Conservation (phyloP, 2,329 filamentous ascomycete species). For the Curvularia sp. region DNA sequence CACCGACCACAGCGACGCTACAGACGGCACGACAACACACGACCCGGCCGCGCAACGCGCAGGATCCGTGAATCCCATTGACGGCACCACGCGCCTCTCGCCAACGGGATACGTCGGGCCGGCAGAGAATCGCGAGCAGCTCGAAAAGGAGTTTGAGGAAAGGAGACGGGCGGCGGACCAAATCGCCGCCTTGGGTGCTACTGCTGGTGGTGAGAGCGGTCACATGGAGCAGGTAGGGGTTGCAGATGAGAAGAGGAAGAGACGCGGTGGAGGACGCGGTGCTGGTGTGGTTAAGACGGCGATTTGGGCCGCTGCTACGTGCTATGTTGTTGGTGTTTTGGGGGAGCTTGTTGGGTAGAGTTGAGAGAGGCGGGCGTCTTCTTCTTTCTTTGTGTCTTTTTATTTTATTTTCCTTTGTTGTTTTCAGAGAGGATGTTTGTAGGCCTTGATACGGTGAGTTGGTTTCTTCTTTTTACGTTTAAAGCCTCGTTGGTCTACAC, state of each 20-base stretch:
- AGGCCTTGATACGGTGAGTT: not conserved
- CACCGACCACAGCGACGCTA: not conserved
- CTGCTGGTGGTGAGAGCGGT: not conserved
- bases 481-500: not conserved
- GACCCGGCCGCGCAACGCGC: not conserved
- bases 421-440: not conserved
- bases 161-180: slow-evolving; percentile 30
- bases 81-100: slow-evolving; percentile 44
- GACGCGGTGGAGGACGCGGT: slow-evolving; percentile 15
- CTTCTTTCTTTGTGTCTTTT: not conserved
- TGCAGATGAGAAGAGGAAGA: slow-evolving; percentile 15
- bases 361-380: not conserved
- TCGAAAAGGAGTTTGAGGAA: slow-evolving; percentile 35
- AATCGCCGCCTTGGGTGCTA: not conserved
- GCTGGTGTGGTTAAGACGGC: slow-evolving; percentile 41
- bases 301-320: slow-evolving; percentile 38
- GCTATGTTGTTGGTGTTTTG: slow-evolving; percentile 45
- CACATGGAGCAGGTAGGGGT: not conserved
- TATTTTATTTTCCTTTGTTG: not conserved
- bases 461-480: not conserved
- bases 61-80: slow-evolving; percentile 42
- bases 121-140: slow-evolving; percentile 32
- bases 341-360: slow-evolving; percentile 31
- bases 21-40: not conserved
- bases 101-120: slow-evolving; percentile 47